Evolutionary conservation across 352 stramenopile species (phyloP), one percentile per base, ranked within the genome.

Genomic region (Phytopythium aichiense): DNA sequence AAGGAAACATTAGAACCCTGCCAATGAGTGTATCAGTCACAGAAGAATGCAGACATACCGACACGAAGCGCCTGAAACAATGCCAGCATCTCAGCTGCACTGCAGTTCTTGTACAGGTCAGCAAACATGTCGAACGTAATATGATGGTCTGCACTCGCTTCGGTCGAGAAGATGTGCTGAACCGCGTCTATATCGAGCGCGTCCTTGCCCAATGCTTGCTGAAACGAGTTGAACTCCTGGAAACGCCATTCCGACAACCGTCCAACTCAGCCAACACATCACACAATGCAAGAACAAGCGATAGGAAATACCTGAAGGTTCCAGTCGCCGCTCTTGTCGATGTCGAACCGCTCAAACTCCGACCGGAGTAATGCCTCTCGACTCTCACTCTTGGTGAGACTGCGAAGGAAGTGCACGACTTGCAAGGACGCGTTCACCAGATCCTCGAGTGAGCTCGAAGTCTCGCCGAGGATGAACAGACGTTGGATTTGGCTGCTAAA

Each of bases 181-280:
- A 90, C 68, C 31, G 60, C 69, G 1, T 35, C 31, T 59, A 84
- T 71, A 18, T 71, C 61, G 6, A 90, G 55, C 23, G 75, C 71
- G 43, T 71, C 70, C 38, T 81, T 71, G 23, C 60, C 59, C 9
- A 84, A 61, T 1, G 76, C 69, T 61, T 89, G 79, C 58, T 87
- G 79, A 25, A 88, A 84, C 4, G 58, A 50, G 37, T 91, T 91
- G 54, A 89, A 91, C 30, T 89, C 73, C 69, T 84, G 33, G 22
- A 0, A 23, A 40, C 11, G 3, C 16, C 50, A 38, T 5, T 0
- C 50, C 18, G 12, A n/a, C 35, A 54, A 3, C 15, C 28, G 20
- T 55, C 12, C 22, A 33, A 31, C 18, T 56, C 5, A 40, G 48
- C 4, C 35, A 1, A 57, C 0, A 16, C 7, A 22, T 31, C 20